Base-by-base conservation (phyloP, 371 early-diverging fungal genomes). In the Gilbertella persicaria region DNA sequence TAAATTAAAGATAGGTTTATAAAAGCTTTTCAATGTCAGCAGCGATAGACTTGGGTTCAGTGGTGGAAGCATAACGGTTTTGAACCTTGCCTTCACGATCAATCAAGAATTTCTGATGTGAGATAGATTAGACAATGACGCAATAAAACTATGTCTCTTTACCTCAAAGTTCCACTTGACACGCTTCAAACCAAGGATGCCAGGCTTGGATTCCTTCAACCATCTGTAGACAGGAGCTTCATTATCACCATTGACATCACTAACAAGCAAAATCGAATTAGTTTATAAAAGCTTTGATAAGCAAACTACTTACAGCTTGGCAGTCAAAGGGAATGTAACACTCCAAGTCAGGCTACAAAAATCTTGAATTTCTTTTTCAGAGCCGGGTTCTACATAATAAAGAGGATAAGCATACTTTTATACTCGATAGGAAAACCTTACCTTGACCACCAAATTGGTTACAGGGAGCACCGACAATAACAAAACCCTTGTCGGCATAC, bases 281-380 rank as follows among this genome's bases (percentile, higher is more conserved):
- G 17, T 40, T 50, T 30, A 9, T 2, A 5, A 16, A 3, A 21
- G 8, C 9, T 3, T 19, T 17, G 71, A 64, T 33, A 5, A 36
- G 1, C 14, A 20, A 4, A 33, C 4, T 23, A 61, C 64, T 58
- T 61, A 72, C 60, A 94, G 74, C 69, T 93, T 93, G 45, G 89
- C 83, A 78, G 92, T 88, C 49, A 97, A 67, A 24, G 88, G 88
- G 80, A 95, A 96, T 4, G 82, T 78, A 21, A 93, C 90, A 24
- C 81, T 85, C 55, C 84, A 91, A 64, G 75, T 89, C 37, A 58
- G 40, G 45, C 73, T 60, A 67, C 92, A 95, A 57, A 90, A 88
- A 8, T 52, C 46, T 16, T 69, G 71, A 42, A 93, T 92, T 47
- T 92, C 87, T 60, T 64, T 58, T 41, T 64, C 74, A 33, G 63